Conservation (phyloP, 805 yeast species). For the Sugiyamaella marilandica region DNA sequence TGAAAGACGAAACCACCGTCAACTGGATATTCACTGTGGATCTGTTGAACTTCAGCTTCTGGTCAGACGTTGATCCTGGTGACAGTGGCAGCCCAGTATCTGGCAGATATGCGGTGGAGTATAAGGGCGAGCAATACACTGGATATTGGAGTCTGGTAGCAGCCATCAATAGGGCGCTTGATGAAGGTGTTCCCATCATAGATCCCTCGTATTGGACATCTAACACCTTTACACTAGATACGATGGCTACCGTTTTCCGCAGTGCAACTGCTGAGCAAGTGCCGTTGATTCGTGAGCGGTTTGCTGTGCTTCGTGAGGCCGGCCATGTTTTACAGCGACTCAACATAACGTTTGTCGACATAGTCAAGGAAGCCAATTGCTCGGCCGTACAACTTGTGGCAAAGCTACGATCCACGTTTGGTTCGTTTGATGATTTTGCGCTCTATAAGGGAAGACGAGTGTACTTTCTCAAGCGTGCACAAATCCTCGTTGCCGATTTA, state of each 20-base stretch:
- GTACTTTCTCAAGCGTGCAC: conserved; percentile 38
- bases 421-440: conserved; percentile 34
- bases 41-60: conserved; percentile 40
- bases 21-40: conserved; percentile 42
- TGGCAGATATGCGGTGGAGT: conserved; percentile 33
- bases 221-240: conserved; percentile 25
- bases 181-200: conserved; percentile 36
- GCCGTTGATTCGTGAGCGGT: conserved; percentile 36
- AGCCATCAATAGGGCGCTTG: conserved; percentile 39
- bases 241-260: conserved; percentile 28
- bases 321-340: conserved; percentile 26
- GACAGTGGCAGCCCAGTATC: conserved; percentile 31
- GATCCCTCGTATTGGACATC: conserved; percentile 34
- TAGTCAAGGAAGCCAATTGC: conserved; percentile 23
- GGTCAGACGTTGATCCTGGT: conserved; percentile 35
- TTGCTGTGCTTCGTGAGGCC: conserved; percentile 34
- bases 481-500: conserved; percentile 39
- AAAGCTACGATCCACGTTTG: conserved; percentile 26
- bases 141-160: conserved; percentile 45
- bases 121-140: conserved; percentile 33
- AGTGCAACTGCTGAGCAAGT: conserved; percentile 31
- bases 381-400: conserved; percentile 34
- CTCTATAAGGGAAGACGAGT: conserved; percentile 31
- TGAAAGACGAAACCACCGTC: conserved; percentile 13
- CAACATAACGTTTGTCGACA: not conserved